phyloP scores from a whole-genome alignment of 768 basidiomycete genomes.

The Termitomyces sp. region DNA sequence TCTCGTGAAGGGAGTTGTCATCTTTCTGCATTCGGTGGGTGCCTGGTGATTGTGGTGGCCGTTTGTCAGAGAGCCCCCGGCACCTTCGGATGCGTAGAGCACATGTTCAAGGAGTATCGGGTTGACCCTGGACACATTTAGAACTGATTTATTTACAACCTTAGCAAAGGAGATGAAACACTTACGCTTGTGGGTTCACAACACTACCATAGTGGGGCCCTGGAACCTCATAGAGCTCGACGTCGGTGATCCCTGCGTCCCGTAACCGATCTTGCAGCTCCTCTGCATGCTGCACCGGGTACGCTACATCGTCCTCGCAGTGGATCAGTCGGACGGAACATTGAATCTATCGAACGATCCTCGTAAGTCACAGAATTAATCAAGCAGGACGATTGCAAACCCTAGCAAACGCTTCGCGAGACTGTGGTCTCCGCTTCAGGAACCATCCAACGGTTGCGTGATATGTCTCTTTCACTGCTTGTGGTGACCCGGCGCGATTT shows the following conservation, averaged over 20 bases:
- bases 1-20: conserved; percentile 15
- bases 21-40: conserved; percentile 3
- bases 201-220: conserved; percentile 21
- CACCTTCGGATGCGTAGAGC: conserved; percentile 4
- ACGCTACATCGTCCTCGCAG: conserved; percentile 23
- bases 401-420: conserved; percentile 13
- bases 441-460: conserved; percentile 18
- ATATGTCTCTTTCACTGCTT: conserved; percentile 14
- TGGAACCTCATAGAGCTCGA: conserved; percentile 14
- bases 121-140: conserved; percentile 10
- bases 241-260: conserved; percentile 16
- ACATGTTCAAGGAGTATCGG: conserved; percentile 15
- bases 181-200: conserved; percentile 18
- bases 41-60: conserved; percentile 1
- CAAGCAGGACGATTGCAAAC: neutral
- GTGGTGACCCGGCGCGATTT: conserved; percentile 16
- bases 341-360: conserved; percentile 6
- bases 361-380: neutral
- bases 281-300: conserved; percentile 12
- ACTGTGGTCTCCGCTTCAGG: conserved; percentile 10
- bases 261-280: conserved; percentile 17
- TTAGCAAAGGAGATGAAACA: neutral
- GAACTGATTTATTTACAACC: neutral
- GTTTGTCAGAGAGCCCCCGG: neutral
- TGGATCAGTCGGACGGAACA: conserved; percentile 21